Base-by-base conservation (phyloP, 129 eudicot genomes). In the Heracleum sosnowskyi region DNA sequence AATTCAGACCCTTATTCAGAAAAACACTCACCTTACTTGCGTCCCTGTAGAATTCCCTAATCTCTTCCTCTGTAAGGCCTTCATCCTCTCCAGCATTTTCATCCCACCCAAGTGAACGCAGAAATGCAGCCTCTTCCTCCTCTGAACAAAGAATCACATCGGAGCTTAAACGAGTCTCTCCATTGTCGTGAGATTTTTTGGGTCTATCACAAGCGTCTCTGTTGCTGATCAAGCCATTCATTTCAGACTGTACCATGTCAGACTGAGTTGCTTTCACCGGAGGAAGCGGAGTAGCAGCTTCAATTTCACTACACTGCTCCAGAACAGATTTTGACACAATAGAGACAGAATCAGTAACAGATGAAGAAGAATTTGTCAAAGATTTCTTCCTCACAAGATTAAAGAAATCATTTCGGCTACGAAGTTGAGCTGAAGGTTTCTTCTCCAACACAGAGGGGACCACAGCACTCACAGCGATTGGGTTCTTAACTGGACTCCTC, bases 31-130 rank as follows among this genome's bases (percentile, higher is more conserved):
- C 97, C 90, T 90, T 90, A 77, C 77, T 85, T 16, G 82, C 81
- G 72, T 91, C 85, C 82, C 80, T 78, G 86, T 82, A 87, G 82
- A 91, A 95, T 45, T 92, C 89, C 84, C 69, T 90, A 64, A 92
- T 95, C 87, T 95, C 99, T 79, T 95, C 99, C 78, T 91, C 97
- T 22, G 97, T 95, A 55, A 95, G 90, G 17, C 94, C 94, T 77
- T 78, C 99, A 51, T 87, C 96, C 80, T 95, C 99, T 24, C 89
- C 96, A 77, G 85, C 88, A 79, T 87, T 84, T 77, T 91, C 99
- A 81, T 95, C 91, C 99, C 99, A 95, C 12, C 97, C 99, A 77
- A 92, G 55, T 60, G 90, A 84, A 15, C 92, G 97, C 24, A 95
- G 28, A 53, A 95, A 92, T 18, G 89, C 91, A 85, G 89, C 90